phyloP scores from a whole-genome alignment of 1,139 yeast genomes.

The Candida sanyaensis region DNA sequence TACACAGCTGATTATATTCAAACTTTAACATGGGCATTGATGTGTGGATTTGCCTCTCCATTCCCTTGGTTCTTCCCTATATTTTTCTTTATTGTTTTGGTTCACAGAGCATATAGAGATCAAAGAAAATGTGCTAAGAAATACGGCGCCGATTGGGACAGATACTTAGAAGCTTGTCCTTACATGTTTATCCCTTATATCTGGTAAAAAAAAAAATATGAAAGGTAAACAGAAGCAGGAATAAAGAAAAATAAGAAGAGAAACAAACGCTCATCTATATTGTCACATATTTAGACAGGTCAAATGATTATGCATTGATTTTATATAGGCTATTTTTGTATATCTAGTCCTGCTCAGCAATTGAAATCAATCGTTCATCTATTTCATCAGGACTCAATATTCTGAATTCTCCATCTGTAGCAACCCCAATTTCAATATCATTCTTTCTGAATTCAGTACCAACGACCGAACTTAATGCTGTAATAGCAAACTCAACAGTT shows the following conservation, averaged over 20 bases:
- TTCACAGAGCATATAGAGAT: slow-evolving; percentile 90
- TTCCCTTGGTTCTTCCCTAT: slow-evolving; percentile 96
- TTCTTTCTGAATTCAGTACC: slow-evolving; percentile 93
- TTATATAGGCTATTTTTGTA: slow-evolving; percentile 3
- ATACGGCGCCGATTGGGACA: slow-evolving; percentile 94
- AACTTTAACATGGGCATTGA: slow-evolving; percentile 87
- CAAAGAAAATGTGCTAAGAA: slow-evolving; percentile 78
- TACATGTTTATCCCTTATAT: slow-evolving; percentile 89
- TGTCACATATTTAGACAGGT: background rate
- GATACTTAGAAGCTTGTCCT: slow-evolving; percentile 85
- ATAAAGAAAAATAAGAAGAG: no score
- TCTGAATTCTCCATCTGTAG: slow-evolving; percentile 68
- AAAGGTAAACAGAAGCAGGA: no score
- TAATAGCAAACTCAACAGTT: slow-evolving; percentile 87
- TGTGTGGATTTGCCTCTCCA: slow-evolving; percentile 84
- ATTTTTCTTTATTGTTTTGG: slow-evolving; percentile 82
- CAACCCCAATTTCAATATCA: slow-evolving; percentile 92
- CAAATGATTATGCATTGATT: background rate
- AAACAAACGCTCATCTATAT: background rate
- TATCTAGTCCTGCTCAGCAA: slow-evolving; percentile 88
- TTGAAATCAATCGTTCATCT: slow-evolving; percentile 88
- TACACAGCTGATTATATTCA: slow-evolving; percentile 94
- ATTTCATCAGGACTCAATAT: slow-evolving; percentile 81
- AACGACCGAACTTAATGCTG: slow-evolving; percentile 79
- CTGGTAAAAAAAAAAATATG: slow-evolving; percentile 36